Percentiles rank a stretch among this genome's conserved stretches.
phyloP scores from a whole-genome alignment of 805 yeast species.

The Sugiyamaella lignohabitans region DNA sequence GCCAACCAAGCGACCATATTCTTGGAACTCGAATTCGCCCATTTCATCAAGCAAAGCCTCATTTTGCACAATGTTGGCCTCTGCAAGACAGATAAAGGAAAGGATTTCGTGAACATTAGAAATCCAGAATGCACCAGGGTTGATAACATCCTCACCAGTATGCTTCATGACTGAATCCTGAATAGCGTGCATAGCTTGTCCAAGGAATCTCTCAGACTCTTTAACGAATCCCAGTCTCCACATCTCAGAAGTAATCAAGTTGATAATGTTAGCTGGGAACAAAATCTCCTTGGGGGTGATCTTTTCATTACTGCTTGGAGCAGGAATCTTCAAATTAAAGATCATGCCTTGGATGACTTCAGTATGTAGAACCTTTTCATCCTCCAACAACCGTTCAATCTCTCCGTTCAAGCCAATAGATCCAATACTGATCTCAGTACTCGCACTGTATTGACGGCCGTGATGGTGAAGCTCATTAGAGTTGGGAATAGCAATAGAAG shows the following conservation, averaged over 20 bases:
- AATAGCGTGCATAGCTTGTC: conserved; percentile 79
- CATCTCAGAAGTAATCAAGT: conserved; percentile 90
- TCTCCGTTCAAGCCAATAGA: conserved; percentile 35
- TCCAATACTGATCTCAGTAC: conserved; percentile 42
- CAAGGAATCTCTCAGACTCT: conserved; percentile 85
- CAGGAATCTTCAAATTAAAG: conserved; percentile 78
- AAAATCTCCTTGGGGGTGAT: conserved; percentile 83
- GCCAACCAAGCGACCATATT: conserved; percentile 80
- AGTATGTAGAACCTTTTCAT: conserved; percentile 46
- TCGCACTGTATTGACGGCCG: conserved; percentile 41
- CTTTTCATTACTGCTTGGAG: conserved; percentile 76
- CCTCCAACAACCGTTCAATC: conserved; percentile 30
- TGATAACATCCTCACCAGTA: conserved; percentile 79
- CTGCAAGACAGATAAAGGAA: conserved; percentile 92
- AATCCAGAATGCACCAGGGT: conserved; percentile 96
- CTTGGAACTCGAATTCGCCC: conserved; percentile 85
- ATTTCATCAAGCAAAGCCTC: conserved; percentile 73
- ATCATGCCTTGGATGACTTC: conserved; percentile 84
- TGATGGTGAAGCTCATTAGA: conserved; percentile 14
- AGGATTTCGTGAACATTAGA: conserved; percentile 93
- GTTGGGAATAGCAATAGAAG: conserved; percentile 24
- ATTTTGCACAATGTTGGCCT: conserved; percentile 80
- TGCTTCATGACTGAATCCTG: conserved; percentile 75
- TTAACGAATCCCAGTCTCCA: conserved; percentile 94
- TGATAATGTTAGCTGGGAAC: conserved; percentile 93